Evolutionary conservation across 495 filamentous ascomycete genomes (phyloP).

Genomic region (Lindgomyces ingoldianus): DNA sequence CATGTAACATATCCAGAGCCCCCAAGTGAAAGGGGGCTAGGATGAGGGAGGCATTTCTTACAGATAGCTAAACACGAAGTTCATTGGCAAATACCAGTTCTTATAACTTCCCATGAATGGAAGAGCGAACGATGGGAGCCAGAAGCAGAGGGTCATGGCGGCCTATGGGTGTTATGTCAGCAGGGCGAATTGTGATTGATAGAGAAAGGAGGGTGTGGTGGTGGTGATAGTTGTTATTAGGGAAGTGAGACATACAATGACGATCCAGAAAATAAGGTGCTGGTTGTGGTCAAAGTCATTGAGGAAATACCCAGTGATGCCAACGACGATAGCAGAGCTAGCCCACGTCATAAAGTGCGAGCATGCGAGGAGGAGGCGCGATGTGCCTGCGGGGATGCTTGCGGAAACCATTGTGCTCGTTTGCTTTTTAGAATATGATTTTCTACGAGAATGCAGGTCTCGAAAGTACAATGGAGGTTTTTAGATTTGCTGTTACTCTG

Average conservation of each 20-base stretch:
- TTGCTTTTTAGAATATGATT: too few species aligned
- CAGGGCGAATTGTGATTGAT: background rate
- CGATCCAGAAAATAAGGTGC: slow-evolving; percentile 20
- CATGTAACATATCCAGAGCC: too few species aligned
- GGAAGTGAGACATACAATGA: slow-evolving; percentile 11
- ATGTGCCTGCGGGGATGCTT: background rate
- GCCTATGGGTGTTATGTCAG: slow-evolving; percentile 1
- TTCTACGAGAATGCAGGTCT: too few species aligned
- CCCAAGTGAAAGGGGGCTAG: too few species aligned
- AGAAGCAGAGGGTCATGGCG: slow-evolving; percentile 14
- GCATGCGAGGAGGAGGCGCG: background rate
- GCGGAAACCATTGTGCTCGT: too few species aligned
- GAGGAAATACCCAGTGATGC: slow-evolving; percentile 30
- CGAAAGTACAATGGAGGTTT: too few species aligned
- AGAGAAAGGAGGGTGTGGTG: too few species aligned
- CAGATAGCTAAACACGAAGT: slow-evolving; percentile 23
- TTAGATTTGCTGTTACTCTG: too few species aligned
- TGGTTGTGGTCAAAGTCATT: slow-evolving; percentile 20
- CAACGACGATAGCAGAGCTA: slow-evolving; percentile 24
- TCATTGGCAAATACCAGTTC: slow-evolving; percentile 8
- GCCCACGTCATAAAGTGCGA: slow-evolving; percentile 22
- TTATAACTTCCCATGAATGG: slow-evolving; percentile 3
- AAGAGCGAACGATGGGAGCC: slow-evolving; percentile 16
- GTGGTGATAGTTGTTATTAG: too few species aligned
- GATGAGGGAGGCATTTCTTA: too few species aligned